These are phyloP conservation scores for Coprinellus micaceus DNA, from an alignment of 768 basidiomycete genomes.

Conservation along the genomic window DNA sequence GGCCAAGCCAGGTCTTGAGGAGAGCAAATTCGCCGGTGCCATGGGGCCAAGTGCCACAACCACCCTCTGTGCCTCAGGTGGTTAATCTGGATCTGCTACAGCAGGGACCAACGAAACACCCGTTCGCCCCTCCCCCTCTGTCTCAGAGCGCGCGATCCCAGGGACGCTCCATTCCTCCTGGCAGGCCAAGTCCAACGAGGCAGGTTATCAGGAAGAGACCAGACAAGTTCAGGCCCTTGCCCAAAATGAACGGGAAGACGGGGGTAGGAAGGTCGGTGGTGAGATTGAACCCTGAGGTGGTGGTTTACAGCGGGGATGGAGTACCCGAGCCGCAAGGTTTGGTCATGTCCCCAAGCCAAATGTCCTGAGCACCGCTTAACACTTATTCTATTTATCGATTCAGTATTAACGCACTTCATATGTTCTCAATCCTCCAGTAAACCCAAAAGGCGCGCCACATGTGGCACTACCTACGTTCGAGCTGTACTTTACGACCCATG, in stretches of 20 bases:
- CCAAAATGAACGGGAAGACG: constrained; percentile 1
- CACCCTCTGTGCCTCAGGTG: background rate
- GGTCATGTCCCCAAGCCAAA: background rate
- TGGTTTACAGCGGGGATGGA: background rate
- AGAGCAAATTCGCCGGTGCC: background rate
- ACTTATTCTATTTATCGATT: background rate
- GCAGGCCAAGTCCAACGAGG: background rate
- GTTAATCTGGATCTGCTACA: background rate
- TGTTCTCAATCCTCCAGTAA: no score
- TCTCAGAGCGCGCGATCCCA: no score
- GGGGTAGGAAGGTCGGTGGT: background rate
- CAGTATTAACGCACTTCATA: no score
- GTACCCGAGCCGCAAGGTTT: background rate
- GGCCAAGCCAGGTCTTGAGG: background rate
- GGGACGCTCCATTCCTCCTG: background rate
- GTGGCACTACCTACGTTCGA: no score
- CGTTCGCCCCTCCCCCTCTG: background rate
- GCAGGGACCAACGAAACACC: no score
- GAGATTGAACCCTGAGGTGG: background rate
- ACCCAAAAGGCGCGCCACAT: no score
- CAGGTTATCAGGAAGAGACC: constrained; percentile 1
- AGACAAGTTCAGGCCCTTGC: constrained; percentile 1
- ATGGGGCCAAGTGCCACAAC: background rate
- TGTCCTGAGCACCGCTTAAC: background rate
- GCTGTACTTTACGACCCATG: no score